phyloP scores from a whole-genome alignment of 2,329 filamentous ascomycete species.

The Pseudogymnoascus sp. region DNA sequence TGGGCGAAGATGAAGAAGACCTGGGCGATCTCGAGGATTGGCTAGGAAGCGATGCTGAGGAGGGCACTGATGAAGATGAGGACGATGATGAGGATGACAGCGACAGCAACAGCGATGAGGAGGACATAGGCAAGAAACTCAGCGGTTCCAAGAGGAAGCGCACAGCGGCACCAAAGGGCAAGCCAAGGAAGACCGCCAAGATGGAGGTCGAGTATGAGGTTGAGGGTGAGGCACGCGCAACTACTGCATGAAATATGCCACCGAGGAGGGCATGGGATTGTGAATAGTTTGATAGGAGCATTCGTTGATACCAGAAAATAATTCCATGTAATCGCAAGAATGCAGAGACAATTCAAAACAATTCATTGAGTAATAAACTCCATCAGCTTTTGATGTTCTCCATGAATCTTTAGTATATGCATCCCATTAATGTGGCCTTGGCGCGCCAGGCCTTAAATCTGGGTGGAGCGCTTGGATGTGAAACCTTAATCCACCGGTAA shows the following conservation, averaged over 20 bases:
- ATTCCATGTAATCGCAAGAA: not conserved
- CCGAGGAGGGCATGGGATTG: not conserved
- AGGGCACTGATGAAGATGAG: slow-evolving; percentile 39
- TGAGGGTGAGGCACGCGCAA: slow-evolving; percentile 42
- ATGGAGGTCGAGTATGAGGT: slow-evolving; percentile 73
- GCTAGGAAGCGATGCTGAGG: slow-evolving; percentile 61
- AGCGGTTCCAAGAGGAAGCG: slow-evolving; percentile 42
- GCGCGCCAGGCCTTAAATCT: slow-evolving; percentile 1
- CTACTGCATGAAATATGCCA: slow-evolving; percentile 25
- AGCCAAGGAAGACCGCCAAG: slow-evolving; percentile 45
- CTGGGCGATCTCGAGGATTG: slow-evolving; percentile 82
- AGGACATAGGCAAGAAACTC: slow-evolving; percentile 36
- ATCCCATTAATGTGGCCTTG: slow-evolving; percentile 4
- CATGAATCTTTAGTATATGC: not conserved
- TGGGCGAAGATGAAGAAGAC: slow-evolving; percentile 77
- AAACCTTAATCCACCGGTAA: slow-evolving; percentile 5
- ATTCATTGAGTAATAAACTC: not conserved
- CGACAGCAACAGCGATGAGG: slow-evolving; percentile 43
- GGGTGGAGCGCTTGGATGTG: slow-evolving; percentile 2
- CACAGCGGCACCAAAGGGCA: slow-evolving; percentile 24
- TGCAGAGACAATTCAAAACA: not conserved
- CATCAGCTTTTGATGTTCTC: not conserved
- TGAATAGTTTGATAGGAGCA: slow-evolving; percentile 2
- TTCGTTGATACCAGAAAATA: slow-evolving; percentile 6
- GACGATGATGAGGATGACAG: slow-evolving; percentile 49